Conservation (phyloP, 495 filamentous ascomycete species). For the Lasiosphaeria hispida region DNA sequence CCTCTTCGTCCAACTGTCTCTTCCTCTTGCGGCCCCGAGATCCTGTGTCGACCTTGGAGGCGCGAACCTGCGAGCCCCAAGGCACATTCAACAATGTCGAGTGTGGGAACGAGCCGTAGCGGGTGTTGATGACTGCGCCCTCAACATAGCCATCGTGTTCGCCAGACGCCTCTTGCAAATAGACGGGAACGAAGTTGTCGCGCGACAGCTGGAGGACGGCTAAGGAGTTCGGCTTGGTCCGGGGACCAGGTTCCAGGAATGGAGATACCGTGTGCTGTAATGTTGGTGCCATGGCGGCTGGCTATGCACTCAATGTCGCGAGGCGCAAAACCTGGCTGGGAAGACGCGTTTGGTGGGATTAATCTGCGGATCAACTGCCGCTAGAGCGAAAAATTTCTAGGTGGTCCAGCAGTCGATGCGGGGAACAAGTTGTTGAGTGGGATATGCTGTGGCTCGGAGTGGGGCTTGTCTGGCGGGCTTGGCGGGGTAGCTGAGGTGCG, state of each 20-base stretch:
- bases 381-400: too few species aligned
- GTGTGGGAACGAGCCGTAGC: slow-evolving; percentile 94
- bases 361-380: too few species aligned
- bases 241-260: slow-evolving; percentile 64
- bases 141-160: slow-evolving; percentile 70
- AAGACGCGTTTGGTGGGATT: too few species aligned
- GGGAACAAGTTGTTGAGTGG: too few species aligned
- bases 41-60: slow-evolving; percentile 86
- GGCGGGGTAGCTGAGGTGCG: too few species aligned
- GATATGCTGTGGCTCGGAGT: too few species aligned
- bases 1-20: slow-evolving; percentile 56
- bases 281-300: slow-evolving; percentile 26
- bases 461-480: too few species aligned
- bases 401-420: too few species aligned
- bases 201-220: slow-evolving; percentile 81
- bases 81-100: slow-evolving; percentile 74
- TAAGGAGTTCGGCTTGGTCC: slow-evolving; percentile 55
- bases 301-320: neutral
- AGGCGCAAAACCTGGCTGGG: too few species aligned
- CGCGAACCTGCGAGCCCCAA: slow-evolving; percentile 89
- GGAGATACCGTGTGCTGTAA: slow-evolving; percentile 50
- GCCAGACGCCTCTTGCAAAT: slow-evolving; percentile 60
- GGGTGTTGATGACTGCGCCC: slow-evolving; percentile 83
- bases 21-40: slow-evolving; percentile 64
- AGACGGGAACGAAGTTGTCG: slow-evolving; percentile 72